Base-by-base conservation (phyloP, 2,329 filamentous ascomycete species). In the Fusarium sp. region DNA sequence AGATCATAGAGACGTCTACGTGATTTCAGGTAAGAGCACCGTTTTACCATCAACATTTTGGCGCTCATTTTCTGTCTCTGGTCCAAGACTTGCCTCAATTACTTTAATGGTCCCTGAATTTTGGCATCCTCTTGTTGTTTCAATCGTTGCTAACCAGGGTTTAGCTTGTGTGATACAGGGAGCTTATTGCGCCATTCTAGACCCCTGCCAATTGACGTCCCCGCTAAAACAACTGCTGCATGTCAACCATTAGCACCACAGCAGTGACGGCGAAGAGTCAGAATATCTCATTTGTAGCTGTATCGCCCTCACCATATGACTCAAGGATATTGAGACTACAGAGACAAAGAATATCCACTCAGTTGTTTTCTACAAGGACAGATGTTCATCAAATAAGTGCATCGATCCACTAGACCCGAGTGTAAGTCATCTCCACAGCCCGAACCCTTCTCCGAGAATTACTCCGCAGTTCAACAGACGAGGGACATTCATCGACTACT, bases 361-460 rank as follows among this genome's bases (percentile, higher is more conserved):
- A 7, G 28, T 22, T 30, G 13, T 26, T n/a, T 15, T 6, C 2
- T 11, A 6, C 11, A 50, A 32, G 7, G 15, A 44, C 8, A 33
- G 17, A n/a, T 14, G 4, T 6, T 11, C 30, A 5, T 4, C 6
- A 28, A 13, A 9, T 32, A 15, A 15, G 24, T 24, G 20, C 17
- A n/a, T 41, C 17, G 35, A 17, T 35, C 50, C 8, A 8, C 30
- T 6, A 54, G 22, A 7, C 7, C 4, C 19, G 30, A 13, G 20
- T 47, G 0, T 7, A 7, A 33, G n/a, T 32, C 11, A 26, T 58
- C 33, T 15, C 30, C 20, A 13, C 53, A 56, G 51, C 14, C 72
- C 67, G 60, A 65, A 28, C 65, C 56, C 72, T 71, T 74, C 73
- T 74, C 74, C 74, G 74, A 47, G 30, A 66, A 54, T 39, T 62